Conservation (phyloP, 2,329 filamentous ascomycete genomes). For the Samsoniella hepiali region DNA sequence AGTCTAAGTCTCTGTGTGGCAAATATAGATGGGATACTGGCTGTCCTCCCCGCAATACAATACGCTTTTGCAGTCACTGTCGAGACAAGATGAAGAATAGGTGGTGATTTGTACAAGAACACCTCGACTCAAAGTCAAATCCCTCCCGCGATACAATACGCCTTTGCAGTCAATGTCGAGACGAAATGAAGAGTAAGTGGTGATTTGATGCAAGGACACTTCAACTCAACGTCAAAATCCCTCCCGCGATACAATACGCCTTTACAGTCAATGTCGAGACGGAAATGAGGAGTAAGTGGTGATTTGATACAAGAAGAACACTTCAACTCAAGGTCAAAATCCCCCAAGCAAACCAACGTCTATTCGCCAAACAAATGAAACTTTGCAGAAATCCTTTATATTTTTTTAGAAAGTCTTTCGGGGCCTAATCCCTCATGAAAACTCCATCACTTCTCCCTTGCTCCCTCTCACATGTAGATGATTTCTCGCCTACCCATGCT, state of each 20-base stretch:
- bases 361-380: neutral
- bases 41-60: neutral
- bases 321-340: neutral
- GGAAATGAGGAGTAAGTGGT: neutral
- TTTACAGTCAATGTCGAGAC: neutral
- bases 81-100: neutral
- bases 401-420: neutral
- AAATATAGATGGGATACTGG: slow-evolving; percentile 1
- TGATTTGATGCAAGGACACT: neutral
- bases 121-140: neutral
- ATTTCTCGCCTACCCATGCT: slow-evolving; percentile 58
- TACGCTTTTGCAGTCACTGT: neutral
- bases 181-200: neutral
- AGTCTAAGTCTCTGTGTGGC: neutral
- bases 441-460: neutral
- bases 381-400: slow-evolving; percentile 14
- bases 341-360: neutral
- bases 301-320: neutral
- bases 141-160: neutral
- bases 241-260: neutral
- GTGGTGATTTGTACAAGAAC: neutral
- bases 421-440: neutral
- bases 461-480: slow-evolving; percentile 1
- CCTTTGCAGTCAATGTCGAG: neutral
- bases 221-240: neutral